Percentiles rank a stretch among this genome's conserved stretches.
These are phyloP conservation scores for Xylaria sp. DNA, from an alignment of 2,329 filamentous ascomycete genomes.

Conservation along the genomic window DNA sequence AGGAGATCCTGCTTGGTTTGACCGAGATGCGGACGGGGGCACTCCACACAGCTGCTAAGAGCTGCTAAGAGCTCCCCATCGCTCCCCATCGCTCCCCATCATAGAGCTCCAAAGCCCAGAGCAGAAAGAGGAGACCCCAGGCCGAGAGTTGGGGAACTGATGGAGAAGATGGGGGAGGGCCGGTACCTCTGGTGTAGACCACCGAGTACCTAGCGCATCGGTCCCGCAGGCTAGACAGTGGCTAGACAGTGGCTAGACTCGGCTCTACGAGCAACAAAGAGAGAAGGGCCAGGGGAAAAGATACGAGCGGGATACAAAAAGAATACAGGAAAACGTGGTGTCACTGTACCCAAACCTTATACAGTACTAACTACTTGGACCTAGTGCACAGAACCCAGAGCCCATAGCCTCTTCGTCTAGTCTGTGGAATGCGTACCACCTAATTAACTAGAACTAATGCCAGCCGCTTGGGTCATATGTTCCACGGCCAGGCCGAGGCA, in stretches of 20 bases:
- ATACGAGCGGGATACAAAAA: background rate
- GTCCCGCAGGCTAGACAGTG: no score
- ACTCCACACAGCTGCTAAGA: constrained; percentile 31
- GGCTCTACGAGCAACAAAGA: no score
- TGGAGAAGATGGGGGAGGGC: constrained; percentile 27
- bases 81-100: constrained; percentile 17
- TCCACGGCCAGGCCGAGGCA: constrained; percentile 1
- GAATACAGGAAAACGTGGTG: no score
- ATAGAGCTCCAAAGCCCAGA: background rate
- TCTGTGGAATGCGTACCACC: no score
- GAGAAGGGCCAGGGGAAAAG: no score
- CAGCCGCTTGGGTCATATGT: constrained; percentile 1
- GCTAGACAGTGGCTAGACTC: background rate
- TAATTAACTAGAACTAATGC: background rate
- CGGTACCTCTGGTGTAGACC: background rate
- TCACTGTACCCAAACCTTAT: no score
- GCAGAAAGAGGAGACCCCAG: constrained; percentile 22
- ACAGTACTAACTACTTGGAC: no score
- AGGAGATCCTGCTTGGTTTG: constrained; percentile 37
- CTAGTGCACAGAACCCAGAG: no score
- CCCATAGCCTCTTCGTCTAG: no score
- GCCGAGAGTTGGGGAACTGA: constrained; percentile 34
- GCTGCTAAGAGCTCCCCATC: background rate
- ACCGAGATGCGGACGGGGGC: constrained; percentile 35
- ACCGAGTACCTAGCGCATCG: no score